Evolutionary conservation across 257 asterid genomes (phyloP), one percentile per base, ranked within the genome.

Genomic region (Coffea canephora): DNA sequence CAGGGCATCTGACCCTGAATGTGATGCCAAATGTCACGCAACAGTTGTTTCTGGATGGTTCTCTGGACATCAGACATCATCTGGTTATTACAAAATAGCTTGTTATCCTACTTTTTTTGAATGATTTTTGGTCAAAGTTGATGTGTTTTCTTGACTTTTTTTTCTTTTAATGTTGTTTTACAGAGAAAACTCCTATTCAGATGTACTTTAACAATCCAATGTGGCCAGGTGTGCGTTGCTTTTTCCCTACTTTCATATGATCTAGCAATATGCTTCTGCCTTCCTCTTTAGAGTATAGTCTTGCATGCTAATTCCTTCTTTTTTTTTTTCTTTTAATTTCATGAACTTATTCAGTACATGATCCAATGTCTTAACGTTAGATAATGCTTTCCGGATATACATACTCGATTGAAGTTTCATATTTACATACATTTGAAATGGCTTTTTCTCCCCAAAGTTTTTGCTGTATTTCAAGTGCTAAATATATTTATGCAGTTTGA

Each of bases 41-140:
- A 96, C 98, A 0, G 95, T 92, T 80, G 93, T 94, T 83, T 92
- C 99, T 69, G 99, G 99, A 90, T 96, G 98, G 98, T 94, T 96
- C 85, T 91, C 96, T 76, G 91, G 89, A 86, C 82, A 74, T 50
- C 86, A 41, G 54, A 57, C 87, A 49, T 81, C 89, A 62, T 78
- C 89, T 74, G 97, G 97, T 93, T 36, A 82, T 57, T 66, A 65
- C n/a, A 45, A 31, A 46, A 55, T 36, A n/a, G 1, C 57, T 19
- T 74, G 48, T 67, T 71, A 31, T 3, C 69, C 50, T 39, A 52
- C 23, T 54, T 57, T 54, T 65, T 76, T 36, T 80, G 78, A 19
- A 69, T n/a, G 34, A 41, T 69, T 71, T 74, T 71, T 71, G 66
- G 45, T 55, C n/a, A 52, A 70, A 52, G 73, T 75, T 27, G 62